Evolutionary conservation across 176 grass and related monocot genomes (phyloP).

Genomic region (Alloteropsis semialata): DNA sequence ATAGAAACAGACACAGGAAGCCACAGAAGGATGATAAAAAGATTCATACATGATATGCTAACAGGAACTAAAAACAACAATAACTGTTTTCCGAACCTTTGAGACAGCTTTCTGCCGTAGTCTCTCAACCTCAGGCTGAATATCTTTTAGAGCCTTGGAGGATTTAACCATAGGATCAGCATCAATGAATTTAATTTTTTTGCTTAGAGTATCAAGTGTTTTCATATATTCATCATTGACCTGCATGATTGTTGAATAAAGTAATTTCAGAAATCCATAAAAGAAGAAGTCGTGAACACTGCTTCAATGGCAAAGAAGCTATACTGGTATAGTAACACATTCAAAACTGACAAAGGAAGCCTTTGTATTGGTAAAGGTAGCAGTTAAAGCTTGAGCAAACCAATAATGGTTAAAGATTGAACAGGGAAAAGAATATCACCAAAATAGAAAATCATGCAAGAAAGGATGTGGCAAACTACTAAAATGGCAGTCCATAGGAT

Average conservation of each 20-base stretch:
- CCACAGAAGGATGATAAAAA: not conserved
- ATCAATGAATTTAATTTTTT: constrained; percentile 88
- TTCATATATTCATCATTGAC: constrained; percentile 95
- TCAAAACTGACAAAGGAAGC: constrained; percentile 17
- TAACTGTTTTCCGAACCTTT: constrained; percentile 63
- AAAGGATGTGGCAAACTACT: not conserved
- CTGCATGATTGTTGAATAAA: constrained; percentile 45
- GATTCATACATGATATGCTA: not conserved
- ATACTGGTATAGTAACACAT: not conserved
- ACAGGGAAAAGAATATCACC: constrained; percentile 9
- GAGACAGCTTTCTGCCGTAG: constrained; percentile 87
- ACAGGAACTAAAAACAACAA: constrained; percentile 9
- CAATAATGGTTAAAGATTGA: not conserved
- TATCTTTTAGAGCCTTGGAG: constrained; percentile 82
- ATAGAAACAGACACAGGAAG: constrained; percentile 5
- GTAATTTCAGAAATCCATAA: constrained; percentile 14
- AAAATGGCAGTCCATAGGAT: not conserved
- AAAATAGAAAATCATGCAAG: constrained; percentile 16
- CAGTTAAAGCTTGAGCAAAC: not conserved
- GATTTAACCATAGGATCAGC: constrained; percentile 80
- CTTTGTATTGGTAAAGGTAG: not conserved
- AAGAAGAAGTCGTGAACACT: not conserved
- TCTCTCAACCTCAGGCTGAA: constrained; percentile 89
- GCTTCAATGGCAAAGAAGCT: constrained; percentile 1
- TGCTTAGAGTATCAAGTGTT: constrained; percentile 86